A percentile compares a stretch with the other conserved stretches of the same genome.
These are phyloP conservation scores for Quercus bicolor DNA, from an alignment of 306 rosid genomes.

Conservation along the genomic window DNA sequence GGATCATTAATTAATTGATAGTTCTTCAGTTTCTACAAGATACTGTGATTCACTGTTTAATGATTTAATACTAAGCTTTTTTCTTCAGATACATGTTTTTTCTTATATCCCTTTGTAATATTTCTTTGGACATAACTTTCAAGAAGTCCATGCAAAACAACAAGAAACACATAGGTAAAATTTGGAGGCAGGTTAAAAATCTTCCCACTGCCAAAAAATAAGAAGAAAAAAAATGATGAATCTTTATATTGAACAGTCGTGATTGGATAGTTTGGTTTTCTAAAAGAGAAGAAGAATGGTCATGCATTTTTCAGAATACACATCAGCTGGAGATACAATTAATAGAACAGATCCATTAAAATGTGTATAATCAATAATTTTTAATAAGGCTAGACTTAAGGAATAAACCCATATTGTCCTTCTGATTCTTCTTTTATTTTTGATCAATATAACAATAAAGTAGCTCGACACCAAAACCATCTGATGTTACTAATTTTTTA, in stretches of 20 bases:
- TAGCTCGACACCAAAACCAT: neutral
- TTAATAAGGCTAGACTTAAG: neutral
- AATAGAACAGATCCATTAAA: neutral
- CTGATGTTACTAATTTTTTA: neutral
- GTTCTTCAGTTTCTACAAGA: no score
- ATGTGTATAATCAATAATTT: neutral
- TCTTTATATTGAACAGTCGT: neutral
- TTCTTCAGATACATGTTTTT: no score
- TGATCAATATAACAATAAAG: no score
- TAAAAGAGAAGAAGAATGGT: neutral
- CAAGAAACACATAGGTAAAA: neutral
- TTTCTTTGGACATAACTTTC: neutral
- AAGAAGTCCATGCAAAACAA: neutral
- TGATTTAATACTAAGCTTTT: no score
- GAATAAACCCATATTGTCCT: neutral
- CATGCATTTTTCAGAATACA: neutral
- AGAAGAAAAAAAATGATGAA: neutral
- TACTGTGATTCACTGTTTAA: no score
- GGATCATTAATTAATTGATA: no score
- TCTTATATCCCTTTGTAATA: no score
- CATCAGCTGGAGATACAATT: neutral
- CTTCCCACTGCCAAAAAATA: neutral
- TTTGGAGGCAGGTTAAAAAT: neutral
- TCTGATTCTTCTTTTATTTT: no score
- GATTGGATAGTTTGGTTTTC: neutral